These are phyloP conservation scores for Podila horticola DNA, from an alignment of 192 early-diverging fungal genomes.

Conservation along the genomic window DNA sequence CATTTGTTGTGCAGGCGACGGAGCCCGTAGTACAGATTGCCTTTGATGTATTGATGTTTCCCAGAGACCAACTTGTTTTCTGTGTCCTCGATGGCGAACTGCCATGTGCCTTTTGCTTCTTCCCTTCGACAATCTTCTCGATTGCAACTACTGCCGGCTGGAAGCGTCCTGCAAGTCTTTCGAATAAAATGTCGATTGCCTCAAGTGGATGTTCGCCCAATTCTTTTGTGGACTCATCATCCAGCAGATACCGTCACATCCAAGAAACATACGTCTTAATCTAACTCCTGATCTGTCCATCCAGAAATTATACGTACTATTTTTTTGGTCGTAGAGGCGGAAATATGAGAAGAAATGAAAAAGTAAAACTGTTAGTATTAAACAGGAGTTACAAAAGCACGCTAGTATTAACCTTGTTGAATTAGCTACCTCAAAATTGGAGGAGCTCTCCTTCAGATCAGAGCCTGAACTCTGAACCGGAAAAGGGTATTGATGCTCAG, in stretches of 20 bases:
- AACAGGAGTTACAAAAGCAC: too few relatives aligned
- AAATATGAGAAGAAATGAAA: too few relatives aligned
- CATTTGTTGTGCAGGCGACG: constrained; percentile 6
- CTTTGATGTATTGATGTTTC: not conserved
- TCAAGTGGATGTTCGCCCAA: constrained; percentile 10
- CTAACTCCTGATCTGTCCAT: too few relatives aligned
- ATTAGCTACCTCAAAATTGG: too few relatives aligned
- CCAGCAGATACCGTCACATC: not conserved
- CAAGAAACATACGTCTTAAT: too few relatives aligned
- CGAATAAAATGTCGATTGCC: constrained; percentile 6
- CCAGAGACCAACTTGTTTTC: not conserved
- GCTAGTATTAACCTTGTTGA: too few relatives aligned
- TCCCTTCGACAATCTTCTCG: not conserved
- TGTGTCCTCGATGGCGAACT: not conserved
- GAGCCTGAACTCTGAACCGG: too few relatives aligned
- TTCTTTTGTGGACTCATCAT: not conserved
- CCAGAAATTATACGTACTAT: too few relatives aligned
- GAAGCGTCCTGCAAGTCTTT: constrained; percentile 12
- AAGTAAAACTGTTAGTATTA: too few relatives aligned
- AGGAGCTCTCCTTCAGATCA: too few relatives aligned
- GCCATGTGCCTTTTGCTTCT: not conserved
- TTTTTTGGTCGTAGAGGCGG: too few relatives aligned
- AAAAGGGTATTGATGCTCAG: too few relatives aligned
- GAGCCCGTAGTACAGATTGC: not conserved
- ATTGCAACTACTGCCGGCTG: not conserved